phyloP scores from a whole-genome alignment of 2,329 filamentous ascomycete genomes.

The Tolypocladium cylindrosporum region DNA sequence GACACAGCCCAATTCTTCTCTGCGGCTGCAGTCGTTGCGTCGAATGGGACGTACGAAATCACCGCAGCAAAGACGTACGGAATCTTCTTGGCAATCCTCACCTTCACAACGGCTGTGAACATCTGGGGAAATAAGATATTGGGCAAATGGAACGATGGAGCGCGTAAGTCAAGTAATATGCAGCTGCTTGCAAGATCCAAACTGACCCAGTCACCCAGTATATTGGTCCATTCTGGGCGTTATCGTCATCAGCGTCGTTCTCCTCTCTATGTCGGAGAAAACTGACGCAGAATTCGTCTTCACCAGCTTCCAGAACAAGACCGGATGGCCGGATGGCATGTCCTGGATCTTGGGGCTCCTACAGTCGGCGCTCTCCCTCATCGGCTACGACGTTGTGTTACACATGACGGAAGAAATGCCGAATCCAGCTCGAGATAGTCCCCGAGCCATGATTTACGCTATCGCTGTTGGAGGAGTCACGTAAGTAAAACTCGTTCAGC shows the following conservation, averaged over 20 bases:
- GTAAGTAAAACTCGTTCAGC: slow-evolving; percentile 13
- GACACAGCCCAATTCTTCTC: slow-evolving; percentile 30
- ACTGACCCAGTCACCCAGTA: slow-evolving; percentile 11
- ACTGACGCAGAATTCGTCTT: slow-evolving; percentile 32
- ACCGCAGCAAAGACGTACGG: slow-evolving; percentile 29
- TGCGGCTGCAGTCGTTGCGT: slow-evolving; percentile 29
- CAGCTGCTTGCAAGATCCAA: too few species aligned
- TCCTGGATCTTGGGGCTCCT: slow-evolving; percentile 37
- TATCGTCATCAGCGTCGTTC: slow-evolving; percentile 30
- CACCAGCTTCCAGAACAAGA: slow-evolving; percentile 31
- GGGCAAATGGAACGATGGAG: slow-evolving; percentile 29
- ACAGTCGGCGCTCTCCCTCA: slow-evolving; percentile 24
- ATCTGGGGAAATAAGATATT: slow-evolving; percentile 30
- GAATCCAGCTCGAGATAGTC: slow-evolving; percentile 26
- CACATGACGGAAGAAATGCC: slow-evolving; percentile 39
- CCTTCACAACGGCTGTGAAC: slow-evolving; percentile 26
- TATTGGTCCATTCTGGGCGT: slow-evolving; percentile 32
- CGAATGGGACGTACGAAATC: slow-evolving; percentile 24
- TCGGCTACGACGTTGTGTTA: slow-evolving; percentile 33
- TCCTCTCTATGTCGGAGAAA: slow-evolving; percentile 28
- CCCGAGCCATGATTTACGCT: slow-evolving; percentile 31
- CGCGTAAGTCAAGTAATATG: slow-evolving; percentile 14
- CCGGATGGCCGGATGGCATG: slow-evolving; percentile 34
- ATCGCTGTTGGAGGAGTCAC: slow-evolving; percentile 31
- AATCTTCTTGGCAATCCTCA: slow-evolving; percentile 27